phyloP scores from a whole-genome alignment of 805 yeast species.

The Henningerozyma blattae region DNA sequence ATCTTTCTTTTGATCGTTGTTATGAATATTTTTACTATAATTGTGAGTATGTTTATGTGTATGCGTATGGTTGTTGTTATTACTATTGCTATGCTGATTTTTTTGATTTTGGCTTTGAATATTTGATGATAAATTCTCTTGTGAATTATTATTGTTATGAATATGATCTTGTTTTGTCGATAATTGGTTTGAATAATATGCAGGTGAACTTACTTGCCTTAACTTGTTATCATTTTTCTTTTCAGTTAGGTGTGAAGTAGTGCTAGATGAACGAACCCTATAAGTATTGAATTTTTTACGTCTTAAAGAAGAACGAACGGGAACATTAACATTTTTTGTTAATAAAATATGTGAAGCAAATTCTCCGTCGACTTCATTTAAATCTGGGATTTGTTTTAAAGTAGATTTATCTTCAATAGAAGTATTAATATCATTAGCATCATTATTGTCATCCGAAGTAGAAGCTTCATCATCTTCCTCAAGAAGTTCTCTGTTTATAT shows the following conservation, averaged over 20 bases:
- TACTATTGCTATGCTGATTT: too few species aligned
- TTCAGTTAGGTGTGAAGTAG: not conserved
- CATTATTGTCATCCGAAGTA: not conserved
- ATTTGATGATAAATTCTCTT: too few species aligned
- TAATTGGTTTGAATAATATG: too few species aligned
- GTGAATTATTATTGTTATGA: not conserved
- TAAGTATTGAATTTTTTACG: constrained; percentile 39
- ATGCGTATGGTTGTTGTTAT: too few species aligned
- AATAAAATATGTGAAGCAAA: constrained; percentile 21
- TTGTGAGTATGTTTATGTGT: too few species aligned
- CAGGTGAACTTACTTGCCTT: not conserved
- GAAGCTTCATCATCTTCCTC: not conserved
- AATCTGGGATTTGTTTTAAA: not conserved
- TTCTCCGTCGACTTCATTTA: constrained; percentile 11
- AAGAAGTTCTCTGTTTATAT: not conserved
- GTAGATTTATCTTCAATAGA: too few species aligned
- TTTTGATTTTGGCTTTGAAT: too few species aligned
- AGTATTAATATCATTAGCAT: too few species aligned
- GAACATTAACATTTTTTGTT: constrained; percentile 12
- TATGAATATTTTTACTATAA: too few species aligned
- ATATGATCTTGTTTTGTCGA: not conserved
- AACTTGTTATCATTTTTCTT: not conserved
- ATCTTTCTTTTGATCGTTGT: too few species aligned
- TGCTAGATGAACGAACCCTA: constrained; percentile 26
- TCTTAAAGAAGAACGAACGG: constrained; percentile 24